Conservation (phyloP, 768 basidiomycete species). For the Paxillus ammoniavirescens region DNA sequence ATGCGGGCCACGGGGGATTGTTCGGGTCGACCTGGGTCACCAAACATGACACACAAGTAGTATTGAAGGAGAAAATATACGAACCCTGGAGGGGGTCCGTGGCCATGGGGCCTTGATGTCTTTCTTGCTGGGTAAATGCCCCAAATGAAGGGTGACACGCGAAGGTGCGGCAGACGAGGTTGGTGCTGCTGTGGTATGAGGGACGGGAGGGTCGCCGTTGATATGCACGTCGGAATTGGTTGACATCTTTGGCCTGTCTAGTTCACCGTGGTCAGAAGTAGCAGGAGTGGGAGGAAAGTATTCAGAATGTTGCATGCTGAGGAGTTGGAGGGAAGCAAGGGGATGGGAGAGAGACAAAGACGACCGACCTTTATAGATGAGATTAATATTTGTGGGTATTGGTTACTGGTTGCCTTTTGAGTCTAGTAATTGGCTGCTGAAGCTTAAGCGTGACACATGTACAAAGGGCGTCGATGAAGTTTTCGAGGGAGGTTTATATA, state of each 20-base stretch:
- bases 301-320: constrained; percentile 12
- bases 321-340: background rate
- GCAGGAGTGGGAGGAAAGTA: constrained; percentile 32
- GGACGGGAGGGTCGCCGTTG: background rate
- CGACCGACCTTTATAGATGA: constrained; percentile 10
- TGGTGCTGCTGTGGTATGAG: constrained; percentile 10
- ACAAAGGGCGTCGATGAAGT: background rate
- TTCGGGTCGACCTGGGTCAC: constrained; percentile 66
- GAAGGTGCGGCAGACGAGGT: constrained; percentile 40
- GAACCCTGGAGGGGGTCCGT: constrained; percentile 67
- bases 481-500: constrained; percentile 17
- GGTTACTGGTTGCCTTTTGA: constrained; percentile 3
- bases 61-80: constrained; percentile 17
- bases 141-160: constrained; percentile 68
- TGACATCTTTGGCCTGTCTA: background rate
- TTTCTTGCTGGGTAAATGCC: constrained; percentile 72
- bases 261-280: constrained; percentile 17
- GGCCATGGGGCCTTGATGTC: constrained; percentile 73
- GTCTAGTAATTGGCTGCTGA: background rate
- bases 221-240: background rate
- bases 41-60: background rate
- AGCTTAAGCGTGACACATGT: too few species aligned
- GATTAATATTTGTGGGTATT: background rate
- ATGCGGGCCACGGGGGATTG: constrained; percentile 82
- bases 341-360: background rate